Base-by-base conservation (phyloP, 768 basidiomycete genomes). In the Solioccasus polychromus region DNA sequence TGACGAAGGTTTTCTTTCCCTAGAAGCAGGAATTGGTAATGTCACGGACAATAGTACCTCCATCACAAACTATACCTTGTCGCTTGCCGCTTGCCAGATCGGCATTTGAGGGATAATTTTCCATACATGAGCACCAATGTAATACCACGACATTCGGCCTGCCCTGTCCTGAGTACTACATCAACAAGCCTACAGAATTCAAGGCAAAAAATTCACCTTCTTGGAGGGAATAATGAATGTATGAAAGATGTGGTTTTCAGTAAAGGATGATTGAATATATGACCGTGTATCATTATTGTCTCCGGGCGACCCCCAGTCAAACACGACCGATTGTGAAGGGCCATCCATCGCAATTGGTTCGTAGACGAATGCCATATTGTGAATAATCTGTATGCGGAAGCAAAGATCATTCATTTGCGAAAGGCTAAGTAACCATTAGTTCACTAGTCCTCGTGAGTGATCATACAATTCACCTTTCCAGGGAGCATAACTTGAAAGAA, bases 311-410 rank as follows among this genome's bases (percentile, higher is more conserved):
- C 76, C 74, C 79, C 80, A 84, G 50, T 80, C 79, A 32, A 83
- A 66, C 20, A 82, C 48, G 50, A 76, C 72, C 5, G 76, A 71
- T 2, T 54, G 60, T 4, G 54, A 54, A 8, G 69, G 63, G 1
- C 66, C 71, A 40, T 84, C 82, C 31, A 82, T 66, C 20, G 78
- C 66, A 25, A 82, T 64, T 0, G 83, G 83, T 46, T 80, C 76
- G 39, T 77, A 72, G 8, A 82, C 31, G 48, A 82, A 83, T 0
- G 73, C 78, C 51, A 74, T 57, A 8, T 70, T 50, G 2, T 42
- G 44, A 8, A 64, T 47, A 10, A 73, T 70, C 39, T 72, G 68
- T 12, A 81, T 42, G 5, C 73, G 70, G 47, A 78, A 63, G 48
- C 72, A 64, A n/a, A 74, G 59, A 17, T 72, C 70, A 15, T 62